Conservation (phyloP, 805 yeast species). For the Alloascoidea hylecoeti region DNA sequence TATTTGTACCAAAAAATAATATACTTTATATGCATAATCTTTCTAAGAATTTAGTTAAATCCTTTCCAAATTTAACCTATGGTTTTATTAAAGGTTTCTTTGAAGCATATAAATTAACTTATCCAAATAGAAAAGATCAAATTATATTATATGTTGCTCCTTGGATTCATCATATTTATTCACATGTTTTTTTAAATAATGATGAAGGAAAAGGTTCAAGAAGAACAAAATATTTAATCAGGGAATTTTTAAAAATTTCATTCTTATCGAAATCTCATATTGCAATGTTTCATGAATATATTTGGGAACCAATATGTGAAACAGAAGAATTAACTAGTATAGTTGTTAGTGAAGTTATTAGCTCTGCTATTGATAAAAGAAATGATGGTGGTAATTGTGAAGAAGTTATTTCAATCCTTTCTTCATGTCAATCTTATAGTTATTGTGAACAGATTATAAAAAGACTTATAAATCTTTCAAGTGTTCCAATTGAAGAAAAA, state of each 20-base stretch:
- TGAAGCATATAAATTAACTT: conserved; percentile 24
- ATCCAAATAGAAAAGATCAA: conserved; percentile 20
- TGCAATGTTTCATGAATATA: conserved; percentile 4
- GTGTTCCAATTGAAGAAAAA: conserved; percentile 25
- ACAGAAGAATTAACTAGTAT: conserved; percentile 44
- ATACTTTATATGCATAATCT: conserved; percentile 44
- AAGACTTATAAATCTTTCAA: conserved; percentile 40
- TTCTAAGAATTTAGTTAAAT: conserved; percentile 39
- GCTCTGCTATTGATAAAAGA: conserved; percentile 62
- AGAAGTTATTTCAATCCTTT: conserved; percentile 44
- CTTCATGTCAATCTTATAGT: conserved; percentile 56
- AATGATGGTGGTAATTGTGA: conserved; percentile 31
- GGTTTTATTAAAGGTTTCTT: conserved; percentile 37
- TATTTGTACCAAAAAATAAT: conserved; percentile 56
- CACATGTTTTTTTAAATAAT: conserved; percentile 34
- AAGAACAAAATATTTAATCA: conserved; percentile 41
- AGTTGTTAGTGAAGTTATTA: conserved; percentile 60
- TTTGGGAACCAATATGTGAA: conserved; percentile 55
- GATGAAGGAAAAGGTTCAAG: conserved; percentile 51
- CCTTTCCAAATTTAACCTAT: conserved; percentile 45
- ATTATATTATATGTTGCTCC: conserved; percentile 26
- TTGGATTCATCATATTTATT: conserved; percentile 59
- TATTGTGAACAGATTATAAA: conserved; percentile 51
- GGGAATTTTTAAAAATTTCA: conserved; percentile 48
- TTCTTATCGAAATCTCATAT: conserved; percentile 28